Percentiles rank a stretch among this genome's conserved stretches.
phyloP scores from a whole-genome alignment of 1,284 basidiomycete species.

The Leccinum fuscescens region DNA sequence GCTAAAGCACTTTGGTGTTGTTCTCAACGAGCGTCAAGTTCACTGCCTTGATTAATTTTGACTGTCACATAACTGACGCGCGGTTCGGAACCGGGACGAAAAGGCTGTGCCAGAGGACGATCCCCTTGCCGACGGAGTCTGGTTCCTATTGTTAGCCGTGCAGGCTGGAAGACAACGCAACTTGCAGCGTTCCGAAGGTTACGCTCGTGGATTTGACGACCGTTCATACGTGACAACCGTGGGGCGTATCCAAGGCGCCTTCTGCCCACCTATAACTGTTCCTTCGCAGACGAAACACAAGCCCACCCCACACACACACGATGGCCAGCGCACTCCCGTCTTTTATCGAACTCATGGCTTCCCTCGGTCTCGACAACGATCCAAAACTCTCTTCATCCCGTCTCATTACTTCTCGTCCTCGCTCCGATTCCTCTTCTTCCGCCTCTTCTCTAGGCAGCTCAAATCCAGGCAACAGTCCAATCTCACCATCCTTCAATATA shows the following conservation, averaged over 20 bases:
- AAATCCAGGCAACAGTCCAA: conserved; percentile 28
- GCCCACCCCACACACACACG: conserved; percentile 31
- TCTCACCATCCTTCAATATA: conserved; percentile 36
- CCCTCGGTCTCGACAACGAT: conserved; percentile 63
- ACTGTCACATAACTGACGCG: conserved; percentile 3
- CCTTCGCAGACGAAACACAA: conserved; percentile 9
- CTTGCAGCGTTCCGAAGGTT: conserved; percentile 33
- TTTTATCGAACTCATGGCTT: conserved; percentile 80
- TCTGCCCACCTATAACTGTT: conserved; percentile 29
- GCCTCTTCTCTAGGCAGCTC: conserved; percentile 30
- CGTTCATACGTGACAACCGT: conserved; percentile 37
- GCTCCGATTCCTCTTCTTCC: conserved; percentile 36
- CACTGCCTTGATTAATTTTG: conserved; percentile 10
- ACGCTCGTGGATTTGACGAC: conserved; percentile 44
- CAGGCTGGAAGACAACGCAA: conserved; percentile 33
- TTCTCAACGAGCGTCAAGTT: background rate
- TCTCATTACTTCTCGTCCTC: conserved; percentile 25
- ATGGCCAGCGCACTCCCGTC: conserved; percentile 71
- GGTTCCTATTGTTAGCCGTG: conserved; percentile 36
- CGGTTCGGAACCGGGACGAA: conserved; percentile 21
- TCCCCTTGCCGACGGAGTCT: conserved; percentile 35
- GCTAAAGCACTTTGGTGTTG: background rate
- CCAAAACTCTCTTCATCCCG: conserved; percentile 28
- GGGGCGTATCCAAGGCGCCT: conserved; percentile 35
- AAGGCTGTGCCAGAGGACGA: conserved; percentile 28